phyloP scores from a whole-genome alignment of 495 filamentous ascomycete genomes.

The Penicillium silybi region DNA sequence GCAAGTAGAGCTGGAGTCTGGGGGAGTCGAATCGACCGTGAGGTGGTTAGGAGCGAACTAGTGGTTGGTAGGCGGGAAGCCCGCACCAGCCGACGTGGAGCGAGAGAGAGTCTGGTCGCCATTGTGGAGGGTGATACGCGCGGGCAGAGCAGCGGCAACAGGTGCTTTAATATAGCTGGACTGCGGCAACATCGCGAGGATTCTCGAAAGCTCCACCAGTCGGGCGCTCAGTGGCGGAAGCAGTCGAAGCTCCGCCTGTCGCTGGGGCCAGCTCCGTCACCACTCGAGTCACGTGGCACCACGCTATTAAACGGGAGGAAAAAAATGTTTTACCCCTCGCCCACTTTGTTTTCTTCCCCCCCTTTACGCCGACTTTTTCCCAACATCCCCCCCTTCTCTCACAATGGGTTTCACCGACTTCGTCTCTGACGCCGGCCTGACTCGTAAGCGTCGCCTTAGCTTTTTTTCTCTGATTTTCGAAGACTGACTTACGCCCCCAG shows the following conservation, averaged over 20 bases:
- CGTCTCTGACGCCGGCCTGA: constrained; percentile 77
- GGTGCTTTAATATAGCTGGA: constrained; percentile 21
- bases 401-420: constrained; percentile 97
- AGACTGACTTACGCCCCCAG: constrained; percentile 52
- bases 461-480: constrained; percentile 19
- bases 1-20: constrained; percentile 16
- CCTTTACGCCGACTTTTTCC: constrained; percentile 21
- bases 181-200: constrained; percentile 27
- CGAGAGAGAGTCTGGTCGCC: constrained; percentile 36
- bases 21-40: constrained; percentile 18
- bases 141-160: background rate
- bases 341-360: constrained; percentile 20
- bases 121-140: constrained; percentile 13
- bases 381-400: constrained; percentile 25
- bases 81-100: constrained; percentile 30
- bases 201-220: constrained; percentile 45
- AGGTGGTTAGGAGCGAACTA: constrained; percentile 18
- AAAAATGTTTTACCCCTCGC: constrained; percentile 37
- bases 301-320: constrained; percentile 30
- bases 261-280: constrained; percentile 32
- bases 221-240: constrained; percentile 30
- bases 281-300: constrained; percentile 30
- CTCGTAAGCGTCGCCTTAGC: constrained; percentile 56
- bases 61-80: constrained; percentile 18
- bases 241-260: constrained; percentile 16